Percentiles rank a stretch among this genome's conserved stretches.
Conservation (phyloP, 2,329 filamentous ascomycete species). For the Capronia coronata region DNA sequence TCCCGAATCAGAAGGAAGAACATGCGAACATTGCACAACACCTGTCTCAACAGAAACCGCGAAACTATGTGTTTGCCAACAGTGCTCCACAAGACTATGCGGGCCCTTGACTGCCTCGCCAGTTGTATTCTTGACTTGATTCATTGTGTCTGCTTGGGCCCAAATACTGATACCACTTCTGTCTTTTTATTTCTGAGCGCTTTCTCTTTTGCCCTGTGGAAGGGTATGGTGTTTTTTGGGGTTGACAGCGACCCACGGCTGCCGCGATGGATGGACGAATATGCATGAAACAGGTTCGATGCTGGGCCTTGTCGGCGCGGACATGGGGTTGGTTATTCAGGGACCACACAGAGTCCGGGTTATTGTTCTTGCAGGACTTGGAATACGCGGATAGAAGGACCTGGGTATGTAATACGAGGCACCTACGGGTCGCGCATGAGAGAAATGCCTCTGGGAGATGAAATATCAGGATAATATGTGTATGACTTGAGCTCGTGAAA, state of each 20-base stretch:
- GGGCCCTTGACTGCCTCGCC: constrained; percentile 5
- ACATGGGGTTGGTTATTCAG: not conserved
- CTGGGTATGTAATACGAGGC: constrained; percentile 6
- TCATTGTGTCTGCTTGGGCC: not conserved
- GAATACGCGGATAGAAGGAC: constrained; percentile 1
- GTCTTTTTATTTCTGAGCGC: constrained; percentile 15
- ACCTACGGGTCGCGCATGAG: constrained; percentile 11
- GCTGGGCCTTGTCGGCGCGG: constrained; percentile 5
- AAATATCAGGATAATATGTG: constrained; percentile 1
- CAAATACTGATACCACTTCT: constrained; percentile 12
- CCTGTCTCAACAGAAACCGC: constrained; percentile 37
- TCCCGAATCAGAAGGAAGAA: constrained; percentile 40
- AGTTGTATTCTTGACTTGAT: not conserved
- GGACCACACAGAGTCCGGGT: not conserved
- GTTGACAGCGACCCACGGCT: not conserved
- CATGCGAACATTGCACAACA: constrained; percentile 40
- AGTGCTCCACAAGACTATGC: constrained; percentile 36
- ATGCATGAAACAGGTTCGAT: constrained; percentile 9
- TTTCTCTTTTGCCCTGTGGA: constrained; percentile 3
- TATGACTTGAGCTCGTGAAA: too few species aligned
- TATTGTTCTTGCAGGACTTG: not conserved
- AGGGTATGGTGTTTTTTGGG: not conserved
- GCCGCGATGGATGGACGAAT: constrained; percentile 9
- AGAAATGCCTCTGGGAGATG: constrained; percentile 11
- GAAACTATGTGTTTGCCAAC: constrained; percentile 42